Evolutionary conservation across 176 grass and related monocot species (phyloP).

Genomic region (Raddia guianensis): DNA sequence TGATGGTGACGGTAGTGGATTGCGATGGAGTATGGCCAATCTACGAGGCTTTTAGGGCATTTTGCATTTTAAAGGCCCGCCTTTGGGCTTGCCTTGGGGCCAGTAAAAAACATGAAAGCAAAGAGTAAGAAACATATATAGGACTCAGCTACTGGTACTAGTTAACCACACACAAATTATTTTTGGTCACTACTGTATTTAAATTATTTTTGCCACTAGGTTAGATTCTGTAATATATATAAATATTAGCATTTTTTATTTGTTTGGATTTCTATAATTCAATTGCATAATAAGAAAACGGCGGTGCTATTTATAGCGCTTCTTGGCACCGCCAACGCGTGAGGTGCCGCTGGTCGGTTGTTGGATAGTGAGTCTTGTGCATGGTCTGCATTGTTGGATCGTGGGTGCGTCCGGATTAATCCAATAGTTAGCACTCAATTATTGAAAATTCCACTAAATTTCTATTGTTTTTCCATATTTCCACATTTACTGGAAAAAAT

Average conservation of each 20-base stretch:
- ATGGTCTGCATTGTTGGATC: no score
- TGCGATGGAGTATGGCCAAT: slow-evolving; percentile 26
- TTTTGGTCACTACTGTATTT: neutral
- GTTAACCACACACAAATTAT: neutral
- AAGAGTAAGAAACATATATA: neutral
- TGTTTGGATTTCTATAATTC: neutral
- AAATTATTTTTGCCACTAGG: neutral
- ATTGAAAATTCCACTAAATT: no score
- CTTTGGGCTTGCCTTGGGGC: neutral
- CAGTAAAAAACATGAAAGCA: slow-evolving; percentile 12
- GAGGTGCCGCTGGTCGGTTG: no score
- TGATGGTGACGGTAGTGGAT: slow-evolving; percentile 47
- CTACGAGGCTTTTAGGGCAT: slow-evolving; percentile 43
- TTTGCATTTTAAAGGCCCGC: slow-evolving; percentile 9
- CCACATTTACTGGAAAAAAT: no score
- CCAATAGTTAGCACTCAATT: no score
- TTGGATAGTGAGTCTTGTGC: no score
- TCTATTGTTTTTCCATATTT: no score
- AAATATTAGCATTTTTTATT: neutral
- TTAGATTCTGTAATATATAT: neutral
- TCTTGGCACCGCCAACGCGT: no score
- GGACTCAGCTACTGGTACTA: neutral
- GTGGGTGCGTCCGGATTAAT: no score
- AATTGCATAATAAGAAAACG: neutral
- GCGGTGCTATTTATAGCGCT: no score